Percentiles rank a stretch among this genome's conserved stretches.
phyloP scores from a whole-genome alignment of 192 early-diverging fungal genomes.

The Coemansia sp. region DNA sequence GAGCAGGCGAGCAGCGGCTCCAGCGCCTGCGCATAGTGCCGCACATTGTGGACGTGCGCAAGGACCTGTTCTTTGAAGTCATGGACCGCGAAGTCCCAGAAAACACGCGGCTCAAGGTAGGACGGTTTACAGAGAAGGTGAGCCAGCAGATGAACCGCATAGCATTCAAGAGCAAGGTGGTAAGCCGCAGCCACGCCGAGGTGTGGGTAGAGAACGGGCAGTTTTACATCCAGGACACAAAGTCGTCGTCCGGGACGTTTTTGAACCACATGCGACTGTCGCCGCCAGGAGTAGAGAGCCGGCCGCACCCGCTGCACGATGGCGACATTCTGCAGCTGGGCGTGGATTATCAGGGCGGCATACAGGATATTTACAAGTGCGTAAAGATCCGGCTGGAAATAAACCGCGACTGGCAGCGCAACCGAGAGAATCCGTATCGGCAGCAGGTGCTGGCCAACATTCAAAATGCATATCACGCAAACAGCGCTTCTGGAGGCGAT shows the following conservation, averaged over 20 bases:
- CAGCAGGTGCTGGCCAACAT: conserved; percentile 51
- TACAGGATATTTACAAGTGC: conserved; percentile 90
- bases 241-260: conserved; percentile 96
- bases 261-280: conserved; percentile 92
- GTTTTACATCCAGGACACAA: conserved; percentile 92
- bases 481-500: conserved; percentile 11
- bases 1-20: conserved; percentile 12
- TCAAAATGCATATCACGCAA: conserved; percentile 42
- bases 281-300: conserved; percentile 80
- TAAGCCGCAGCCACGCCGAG: conserved; percentile 88
- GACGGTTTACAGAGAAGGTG: conserved; percentile 70
- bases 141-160: conserved; percentile 63
- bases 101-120: conserved; percentile 64
- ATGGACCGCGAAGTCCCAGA: conserved; percentile 64
- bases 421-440: conserved; percentile 62
- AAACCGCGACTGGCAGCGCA: conserved; percentile 66
- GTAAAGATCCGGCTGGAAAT: conserved; percentile 84
- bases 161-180: conserved; percentile 91
- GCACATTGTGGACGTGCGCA: conserved; percentile 54
- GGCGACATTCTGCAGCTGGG: conserved; percentile 95
- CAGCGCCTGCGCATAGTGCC: conserved; percentile 59
- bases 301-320: conserved; percentile 76
- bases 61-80: conserved; percentile 61
- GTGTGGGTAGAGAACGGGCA: conserved; percentile 83
- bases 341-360: conserved; percentile 92